Base-by-base conservation (phyloP, 352 stramenopile species). In the Pythium dissotocum region DNA sequence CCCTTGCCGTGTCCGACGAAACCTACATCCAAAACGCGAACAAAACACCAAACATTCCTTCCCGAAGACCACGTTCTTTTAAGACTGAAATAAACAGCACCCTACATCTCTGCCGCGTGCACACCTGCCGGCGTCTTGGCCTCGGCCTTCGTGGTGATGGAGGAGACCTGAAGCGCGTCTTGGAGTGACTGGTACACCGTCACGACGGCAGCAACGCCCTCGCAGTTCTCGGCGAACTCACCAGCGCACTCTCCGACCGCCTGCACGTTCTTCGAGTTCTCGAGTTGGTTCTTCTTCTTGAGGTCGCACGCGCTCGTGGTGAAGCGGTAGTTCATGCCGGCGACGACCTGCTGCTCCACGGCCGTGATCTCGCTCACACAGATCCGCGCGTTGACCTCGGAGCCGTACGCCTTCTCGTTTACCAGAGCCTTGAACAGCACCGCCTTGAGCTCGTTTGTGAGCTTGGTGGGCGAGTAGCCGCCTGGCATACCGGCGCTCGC, bases 281-380 rank as follows among this genome's bases (percentile, higher is more conserved):
- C 12, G 33, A 59, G n/a, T 26, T 46, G 13, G 32, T 63, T 53
- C 38, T 55, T 58, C 58, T 67, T 64, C 14, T 14, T 10, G 24
- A 75, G 38, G 33, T 65, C 59, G 55, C 71, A 77, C 10, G 32
- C 71, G 4, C 46, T 55, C 4, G 73, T 61, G 14, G 52, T 70
- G 71, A 75, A 77, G 26, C 63, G 61, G 58, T 75, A 77, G 58
- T 75, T 75, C 12, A 65, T 77, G 35, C 71, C 71, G 1, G 67
- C 67, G 14, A 77, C 71, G 33, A 75, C 67, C 56, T 77, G 71
- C 55, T 65, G 38, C 56, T 68, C 48, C 14, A 77, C 67, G 7
- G 67, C 59, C 6, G 60, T 21, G 42, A 72, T 40, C 16, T 65
- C 26, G 28, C 40, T 38, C 21, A 68, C 51, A 55, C 71, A 77